Percentiles rank a stretch among this genome's conserved stretches.
phyloP scores from a whole-genome alignment of 2,329 filamentous ascomycete species.

The Rutstroemia sydowiana region DNA sequence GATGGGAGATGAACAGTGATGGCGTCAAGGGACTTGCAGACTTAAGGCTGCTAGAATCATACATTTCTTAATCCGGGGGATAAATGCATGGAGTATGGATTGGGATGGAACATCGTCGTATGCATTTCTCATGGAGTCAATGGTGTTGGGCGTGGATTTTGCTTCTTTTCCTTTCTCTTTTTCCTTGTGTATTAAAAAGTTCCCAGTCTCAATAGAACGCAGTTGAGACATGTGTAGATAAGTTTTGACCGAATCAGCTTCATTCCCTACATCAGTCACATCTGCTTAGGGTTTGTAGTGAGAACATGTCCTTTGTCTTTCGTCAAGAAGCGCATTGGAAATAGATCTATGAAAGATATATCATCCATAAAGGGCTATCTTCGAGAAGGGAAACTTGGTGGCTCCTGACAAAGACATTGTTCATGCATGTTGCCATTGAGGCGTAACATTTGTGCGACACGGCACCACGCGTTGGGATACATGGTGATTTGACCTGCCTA shows the following conservation, averaged over 20 bases:
- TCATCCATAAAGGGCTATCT: neutral
- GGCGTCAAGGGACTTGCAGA: neutral
- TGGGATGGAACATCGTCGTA: constrained; percentile 1
- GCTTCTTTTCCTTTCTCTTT: neutral
- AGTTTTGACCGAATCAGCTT: neutral
- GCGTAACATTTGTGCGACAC: neutral
- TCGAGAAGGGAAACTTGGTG: neutral
- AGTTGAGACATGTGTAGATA: neutral
- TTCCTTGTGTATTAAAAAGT: neutral
- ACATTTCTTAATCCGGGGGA: too few relatives aligned
- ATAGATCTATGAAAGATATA: neutral
- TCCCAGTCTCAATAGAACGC: neutral
- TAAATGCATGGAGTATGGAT: constrained; percentile 1
- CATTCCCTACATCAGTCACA: neutral
- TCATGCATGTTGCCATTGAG: constrained; percentile 16
- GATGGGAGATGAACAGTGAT: constrained; percentile 17
- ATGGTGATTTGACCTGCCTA: neutral
- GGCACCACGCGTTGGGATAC: too few relatives aligned
- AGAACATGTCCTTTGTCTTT: too few relatives aligned
- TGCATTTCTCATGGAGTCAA: neutral
- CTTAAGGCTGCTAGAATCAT: neutral
- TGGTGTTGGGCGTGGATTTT: neutral
- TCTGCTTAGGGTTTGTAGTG: neutral
- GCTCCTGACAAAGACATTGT: constrained; percentile 14
- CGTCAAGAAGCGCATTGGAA: neutral